Base-by-base conservation (phyloP, 768 basidiomycete species). In the Boletellus ananas region DNA sequence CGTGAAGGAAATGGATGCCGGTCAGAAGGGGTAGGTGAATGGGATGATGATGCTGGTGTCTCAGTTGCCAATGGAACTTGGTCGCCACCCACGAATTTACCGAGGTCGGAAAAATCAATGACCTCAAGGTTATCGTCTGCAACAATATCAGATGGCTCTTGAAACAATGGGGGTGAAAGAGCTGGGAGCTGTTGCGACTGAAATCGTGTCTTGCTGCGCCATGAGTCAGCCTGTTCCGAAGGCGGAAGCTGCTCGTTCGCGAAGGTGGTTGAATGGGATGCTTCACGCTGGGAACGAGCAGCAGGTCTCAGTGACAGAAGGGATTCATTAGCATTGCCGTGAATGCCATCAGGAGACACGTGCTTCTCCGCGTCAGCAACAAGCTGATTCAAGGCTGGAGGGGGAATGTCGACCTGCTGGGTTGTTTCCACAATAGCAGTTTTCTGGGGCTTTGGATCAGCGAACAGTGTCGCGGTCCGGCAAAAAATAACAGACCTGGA, bases 41-140 rank as follows among this genome's bases (percentile, higher is more conserved):
- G 54, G 18, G 64, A 51, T 23, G 59, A 47, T 23, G 56, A 44
- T 40, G 56, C 42, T 36, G 65, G 35, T 34, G 49, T 47, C 33
- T n/a, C 41, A 10, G 54, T 48, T 18, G 35, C 16, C 40, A 46
- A 40, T 25, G 45, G 44, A 34, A 49, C 25, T 13, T 62, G 44
- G 25, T 67, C 66, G 41, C 70, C 70, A 25, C 79, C 82, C 11
- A 87, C 74, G 51, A 91, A 79, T 68, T 80, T 84, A 37, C 75
- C 85, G 63, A 90, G 74, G 41, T 92, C 88, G 3, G 79, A 78
- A 57, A 90, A 92, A 59, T 91, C 88, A 7, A 92, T 79, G n/a
- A 87, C 78, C 59, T 90, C 88, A 3, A 90, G 74, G 47, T 82
- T 78, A 57, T 85, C 86, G 18, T 77, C 79, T 4, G 74, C 65